Evolutionary conservation across 2,329 filamentous ascomycete genomes (phyloP).

Genomic region (Xylaria hypoxylon): DNA sequence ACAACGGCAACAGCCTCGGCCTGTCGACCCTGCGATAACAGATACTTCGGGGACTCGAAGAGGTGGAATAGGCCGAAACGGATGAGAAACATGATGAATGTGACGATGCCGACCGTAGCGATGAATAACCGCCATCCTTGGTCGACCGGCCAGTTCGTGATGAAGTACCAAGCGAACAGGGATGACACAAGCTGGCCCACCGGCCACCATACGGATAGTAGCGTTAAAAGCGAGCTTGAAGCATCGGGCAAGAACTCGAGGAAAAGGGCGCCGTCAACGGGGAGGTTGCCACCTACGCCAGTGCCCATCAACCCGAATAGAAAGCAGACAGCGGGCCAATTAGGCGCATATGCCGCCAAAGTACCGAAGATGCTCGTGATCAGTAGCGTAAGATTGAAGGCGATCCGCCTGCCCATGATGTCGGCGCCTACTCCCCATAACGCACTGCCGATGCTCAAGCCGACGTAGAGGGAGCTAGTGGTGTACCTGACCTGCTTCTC

Average conservation of each 20-base stretch:
- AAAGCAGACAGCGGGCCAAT: slow-evolving; percentile 72
- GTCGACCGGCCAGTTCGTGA: slow-evolving; percentile 74
- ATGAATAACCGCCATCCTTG: slow-evolving; percentile 84
- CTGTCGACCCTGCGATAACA: slow-evolving; percentile 81
- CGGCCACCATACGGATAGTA: slow-evolving; percentile 90
- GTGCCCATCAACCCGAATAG: slow-evolving; percentile 42
- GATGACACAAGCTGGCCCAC: slow-evolving; percentile 81
- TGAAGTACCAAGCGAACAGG: slow-evolving; percentile 79
- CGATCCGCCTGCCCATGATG: slow-evolving; percentile 79
- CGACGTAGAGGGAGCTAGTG: slow-evolving; percentile 80
- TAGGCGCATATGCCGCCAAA: slow-evolving; percentile 73
- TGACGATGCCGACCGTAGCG: slow-evolving; percentile 76
- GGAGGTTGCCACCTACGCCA: slow-evolving; percentile 42
- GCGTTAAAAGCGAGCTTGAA: slow-evolving; percentile 78
- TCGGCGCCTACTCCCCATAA: slow-evolving; percentile 86
- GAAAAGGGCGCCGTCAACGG: slow-evolving; percentile 73
- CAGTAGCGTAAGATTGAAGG: slow-evolving; percentile 84
- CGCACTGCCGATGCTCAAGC: slow-evolving; percentile 81
- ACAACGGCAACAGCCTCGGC: slow-evolving; percentile 83
- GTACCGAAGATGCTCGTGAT: slow-evolving; percentile 81
- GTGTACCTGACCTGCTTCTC: slow-evolving; percentile 82
- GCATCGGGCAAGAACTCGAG: slow-evolving; percentile 84
- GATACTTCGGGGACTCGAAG: slow-evolving; percentile 86
- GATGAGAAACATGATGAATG: slow-evolving; percentile 80
- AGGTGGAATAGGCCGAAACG: slow-evolving; percentile 85